phyloP scores from a whole-genome alignment of 306 rosid genomes.

The Fragaria vesca region DNA sequence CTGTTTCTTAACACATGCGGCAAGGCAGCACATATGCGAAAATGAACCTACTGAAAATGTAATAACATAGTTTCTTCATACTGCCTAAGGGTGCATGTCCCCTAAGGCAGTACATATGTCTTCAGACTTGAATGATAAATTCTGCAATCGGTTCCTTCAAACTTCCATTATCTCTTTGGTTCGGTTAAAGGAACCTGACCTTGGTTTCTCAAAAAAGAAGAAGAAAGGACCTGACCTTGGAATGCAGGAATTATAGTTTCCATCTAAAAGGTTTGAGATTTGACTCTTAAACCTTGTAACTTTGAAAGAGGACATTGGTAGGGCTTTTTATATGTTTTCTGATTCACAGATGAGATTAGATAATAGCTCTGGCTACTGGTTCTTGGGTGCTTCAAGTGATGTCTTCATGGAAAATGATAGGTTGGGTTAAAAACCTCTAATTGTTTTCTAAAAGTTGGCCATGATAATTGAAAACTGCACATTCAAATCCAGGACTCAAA shows the following conservation, averaged over 20 bases:
- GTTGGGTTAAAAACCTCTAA: neutral
- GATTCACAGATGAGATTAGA: conserved; percentile 45
- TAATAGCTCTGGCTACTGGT: conserved; percentile 36
- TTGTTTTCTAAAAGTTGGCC: neutral
- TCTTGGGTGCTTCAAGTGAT: conserved; percentile 13
- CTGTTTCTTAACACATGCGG: no score
- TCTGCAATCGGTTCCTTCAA: no score
- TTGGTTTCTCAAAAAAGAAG: no score
- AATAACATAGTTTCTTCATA: no score
- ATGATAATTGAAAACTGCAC: neutral
- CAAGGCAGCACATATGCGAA: no score
- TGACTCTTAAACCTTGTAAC: no score
- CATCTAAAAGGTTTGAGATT: neutral
- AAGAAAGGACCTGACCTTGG: conserved; percentile 7
- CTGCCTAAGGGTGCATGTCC: no score
- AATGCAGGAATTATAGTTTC: conserved; percentile 23
- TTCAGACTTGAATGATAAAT: no score
- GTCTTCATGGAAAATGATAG: neutral
- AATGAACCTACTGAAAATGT: no score
- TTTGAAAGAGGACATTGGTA: neutral
- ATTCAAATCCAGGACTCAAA: neutral
- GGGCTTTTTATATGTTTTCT: conserved; percentile 11
- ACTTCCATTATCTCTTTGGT: conserved; percentile 21
- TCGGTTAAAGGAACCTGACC: conserved; percentile 35
- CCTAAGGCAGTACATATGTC: no score